A percentile compares a stretch with the other conserved stretches of the same genome.
phyloP scores from a whole-genome alignment of 495 filamentous ascomycete species.

The Aspergillus incahuasiensis region DNA sequence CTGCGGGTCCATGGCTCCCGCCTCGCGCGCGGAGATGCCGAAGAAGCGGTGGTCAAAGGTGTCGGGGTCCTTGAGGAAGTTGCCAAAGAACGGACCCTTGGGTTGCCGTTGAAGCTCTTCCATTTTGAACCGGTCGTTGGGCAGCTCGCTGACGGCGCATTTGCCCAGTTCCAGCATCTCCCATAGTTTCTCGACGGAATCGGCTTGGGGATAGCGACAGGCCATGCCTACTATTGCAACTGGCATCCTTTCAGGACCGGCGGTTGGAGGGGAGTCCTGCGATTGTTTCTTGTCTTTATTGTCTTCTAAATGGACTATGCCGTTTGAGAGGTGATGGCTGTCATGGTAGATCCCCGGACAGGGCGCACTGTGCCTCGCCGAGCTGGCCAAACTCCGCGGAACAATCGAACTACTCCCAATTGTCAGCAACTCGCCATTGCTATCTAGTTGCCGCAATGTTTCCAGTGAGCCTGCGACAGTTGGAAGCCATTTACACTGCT shows the following conservation, averaged over 20 bases:
- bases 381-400: no score
- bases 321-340: no score
- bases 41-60: constrained; percentile 49
- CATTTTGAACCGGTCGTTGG: constrained; percentile 19
- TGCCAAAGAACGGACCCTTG: constrained; percentile 20
- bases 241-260: no score
- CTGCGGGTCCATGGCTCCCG: constrained; percentile 39
- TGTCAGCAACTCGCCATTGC: not conserved
- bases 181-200: constrained; percentile 41
- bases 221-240: constrained; percentile 44
- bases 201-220: constrained; percentile 34
- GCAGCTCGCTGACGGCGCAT: constrained; percentile 10
- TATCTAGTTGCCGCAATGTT: not conserved
- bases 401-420: no score
- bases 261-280: no score
- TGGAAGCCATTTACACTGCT: constrained; percentile 13
- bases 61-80: constrained; percentile 27
- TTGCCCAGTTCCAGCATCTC: constrained; percentile 25
- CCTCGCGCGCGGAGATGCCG: constrained; percentile 47
- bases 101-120: constrained; percentile 10
- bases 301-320: no score
- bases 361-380: no score
- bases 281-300: no score
- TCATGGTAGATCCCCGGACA: no score
- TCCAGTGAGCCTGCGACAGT: constrained; percentile 1